A percentile compares a stretch with the other conserved stretches of the same genome.
phyloP scores from a whole-genome alignment of 1,284 basidiomycete species.

The Athelia sp. region DNA sequence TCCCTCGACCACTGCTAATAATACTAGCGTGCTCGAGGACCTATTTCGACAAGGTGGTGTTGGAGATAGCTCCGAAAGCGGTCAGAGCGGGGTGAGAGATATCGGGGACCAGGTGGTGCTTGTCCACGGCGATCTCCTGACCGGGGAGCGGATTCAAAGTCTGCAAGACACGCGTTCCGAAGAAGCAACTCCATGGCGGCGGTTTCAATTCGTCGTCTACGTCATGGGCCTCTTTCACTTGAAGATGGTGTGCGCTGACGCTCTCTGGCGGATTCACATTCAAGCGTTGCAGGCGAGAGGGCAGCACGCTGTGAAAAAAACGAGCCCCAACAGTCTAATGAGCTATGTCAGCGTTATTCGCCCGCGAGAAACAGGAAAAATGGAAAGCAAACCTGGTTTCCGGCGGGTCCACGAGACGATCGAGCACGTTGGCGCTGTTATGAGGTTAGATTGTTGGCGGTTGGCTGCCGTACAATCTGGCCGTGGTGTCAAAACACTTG shows the following conservation, averaged over 20 bases:
- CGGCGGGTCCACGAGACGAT: conserved; percentile 13
- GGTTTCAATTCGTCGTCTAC: conserved; percentile 5
- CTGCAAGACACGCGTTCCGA: not conserved
- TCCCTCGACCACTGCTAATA: not conserved
- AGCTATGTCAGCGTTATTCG: conserved; percentile 6
- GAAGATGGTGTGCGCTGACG: conserved; percentile 15
- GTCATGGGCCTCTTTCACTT: conserved; percentile 10
- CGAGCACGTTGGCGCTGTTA: conserved; percentile 6
- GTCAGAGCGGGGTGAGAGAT: not conserved
- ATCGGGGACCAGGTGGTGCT: not conserved
- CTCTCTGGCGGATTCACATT: conserved; percentile 9
- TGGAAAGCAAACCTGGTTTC: conserved; percentile 9
- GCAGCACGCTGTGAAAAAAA: conserved; percentile 6
- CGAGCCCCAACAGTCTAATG: conserved; percentile 6
- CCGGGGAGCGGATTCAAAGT: conserved; percentile 1
- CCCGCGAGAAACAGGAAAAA: conserved; percentile 11
- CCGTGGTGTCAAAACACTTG: not conserved
- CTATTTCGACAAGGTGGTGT: conserved; percentile 6
- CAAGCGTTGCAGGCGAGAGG: conserved; percentile 9
- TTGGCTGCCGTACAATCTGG: not conserved
- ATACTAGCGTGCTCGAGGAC: not conserved
- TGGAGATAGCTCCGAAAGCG: not conserved
- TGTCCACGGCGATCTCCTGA: conserved; percentile 1
- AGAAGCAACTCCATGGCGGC: not conserved
- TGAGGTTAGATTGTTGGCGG: conserved; percentile 2